These are phyloP conservation scores for Trametes hirsuta DNA, from an alignment of 1,284 basidiomycete genomes.

Conservation along the genomic window DNA sequence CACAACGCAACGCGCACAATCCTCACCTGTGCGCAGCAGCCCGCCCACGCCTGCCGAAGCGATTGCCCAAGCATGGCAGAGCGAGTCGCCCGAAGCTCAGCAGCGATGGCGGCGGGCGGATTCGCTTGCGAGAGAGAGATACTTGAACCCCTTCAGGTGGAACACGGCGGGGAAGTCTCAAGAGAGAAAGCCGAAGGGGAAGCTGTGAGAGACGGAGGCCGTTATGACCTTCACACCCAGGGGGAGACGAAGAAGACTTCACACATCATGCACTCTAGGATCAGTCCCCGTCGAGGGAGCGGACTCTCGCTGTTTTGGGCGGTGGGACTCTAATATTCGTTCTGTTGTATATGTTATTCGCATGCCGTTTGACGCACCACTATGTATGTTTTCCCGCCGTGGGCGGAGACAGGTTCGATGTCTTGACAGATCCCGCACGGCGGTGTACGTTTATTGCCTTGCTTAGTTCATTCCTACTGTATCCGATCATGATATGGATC, in stretches of 20 bases:
- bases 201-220: slow-evolving; percentile 23
- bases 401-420: neutral
- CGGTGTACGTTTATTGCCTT: too few species aligned
- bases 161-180: slow-evolving; percentile 19
- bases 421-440: too few species aligned
- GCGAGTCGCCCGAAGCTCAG: slow-evolving; percentile 58
- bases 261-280: slow-evolving; percentile 21
- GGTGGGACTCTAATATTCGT: slow-evolving; percentile 27
- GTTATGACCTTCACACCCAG: neutral
- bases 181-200: slow-evolving; percentile 21
- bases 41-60: slow-evolving; percentile 55
- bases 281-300: slow-evolving; percentile 28
- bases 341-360: slow-evolving; percentile 23
- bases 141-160: slow-evolving; percentile 33
- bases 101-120: slow-evolving; percentile 61
- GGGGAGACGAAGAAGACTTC: slow-evolving; percentile 15
- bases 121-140: slow-evolving; percentile 43
- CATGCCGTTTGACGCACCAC: slow-evolving; percentile 13
- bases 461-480: too few species aligned
- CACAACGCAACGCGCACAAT: slow-evolving; percentile 22
- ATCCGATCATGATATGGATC: too few species aligned
- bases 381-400: neutral
- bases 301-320: slow-evolving; percentile 26
- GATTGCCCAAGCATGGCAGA: slow-evolving; percentile 68
- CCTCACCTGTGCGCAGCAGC: slow-evolving; percentile 26